Base-by-base conservation (phyloP, 208 protist species). In the Leishmania turanica region DNA sequence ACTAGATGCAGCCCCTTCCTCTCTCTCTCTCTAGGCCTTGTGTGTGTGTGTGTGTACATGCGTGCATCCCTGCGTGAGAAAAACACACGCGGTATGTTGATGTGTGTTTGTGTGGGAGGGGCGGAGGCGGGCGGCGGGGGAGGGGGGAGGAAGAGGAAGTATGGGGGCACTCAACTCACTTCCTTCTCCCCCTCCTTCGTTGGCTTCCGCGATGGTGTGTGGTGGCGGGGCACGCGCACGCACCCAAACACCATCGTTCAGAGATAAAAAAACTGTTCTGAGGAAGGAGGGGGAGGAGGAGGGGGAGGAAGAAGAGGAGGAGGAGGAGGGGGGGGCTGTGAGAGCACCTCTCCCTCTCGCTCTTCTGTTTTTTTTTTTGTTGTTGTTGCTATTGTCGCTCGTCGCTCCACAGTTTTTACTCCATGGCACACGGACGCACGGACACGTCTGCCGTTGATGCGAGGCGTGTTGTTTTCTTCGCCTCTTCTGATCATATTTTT, bases 1-100 rank as follows among this genome's bases (percentile, higher is more conserved):
- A 88, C 65, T 89, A 60, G 37, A 34, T 42, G 72, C 19, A 54
- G 27, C 3, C 45, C n/a, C 3, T 54, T 49, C 24, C 1, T 37
- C 34, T 37, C 34, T 37, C 45, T 37, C 37, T 42, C 5, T 27
- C n/a, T 45, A 27, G 31, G 65, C 37, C 5, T 45, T 70, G 37
- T 27, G 4, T 17, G 17, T 27, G 4, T 17, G 17, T 27, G 56
- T 62, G 56, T 62, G 56, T n/a, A 11, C 56, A 31, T 31, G 24
- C 56, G 17, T 31, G 4, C 56, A 31, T 31, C 56, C 24, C 27
- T 31, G 56, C 31, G 56, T 62, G 56, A 62, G 3, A n/a, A 60
- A 60, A 24, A 62, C 24, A 31, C 56, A 31, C 7, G 56, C 27
- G 24, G 27, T 31, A 31, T 62, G 56, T 62, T 6, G 24, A 31